A percentile compares a stretch with the other conserved stretches of the same genome.
phyloP scores from a whole-genome alignment of 2,329 filamentous ascomycete species.

The Teratosphaeria viscida region DNA sequence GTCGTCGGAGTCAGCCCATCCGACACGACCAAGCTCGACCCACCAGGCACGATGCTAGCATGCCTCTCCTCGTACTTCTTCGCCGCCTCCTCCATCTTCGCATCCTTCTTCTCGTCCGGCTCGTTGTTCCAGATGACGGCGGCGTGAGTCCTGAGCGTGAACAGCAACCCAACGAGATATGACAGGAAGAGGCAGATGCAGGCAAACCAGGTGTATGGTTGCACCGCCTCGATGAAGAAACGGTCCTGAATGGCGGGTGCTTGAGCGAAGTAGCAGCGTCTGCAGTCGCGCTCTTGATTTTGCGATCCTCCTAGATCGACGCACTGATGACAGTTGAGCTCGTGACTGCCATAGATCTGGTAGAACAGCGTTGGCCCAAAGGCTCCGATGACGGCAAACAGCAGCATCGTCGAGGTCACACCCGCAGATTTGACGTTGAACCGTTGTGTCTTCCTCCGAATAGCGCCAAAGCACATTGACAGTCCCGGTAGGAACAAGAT shows the following conservation, averaged over 20 bases:
- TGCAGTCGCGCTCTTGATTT: slow-evolving; percentile 59
- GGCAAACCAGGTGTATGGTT: slow-evolving; percentile 86
- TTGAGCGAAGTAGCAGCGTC: slow-evolving; percentile 89
- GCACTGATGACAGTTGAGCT: slow-evolving; percentile 70
- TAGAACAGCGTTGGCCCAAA: slow-evolving; percentile 97
- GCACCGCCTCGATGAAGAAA: slow-evolving; percentile 84
- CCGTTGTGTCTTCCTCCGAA: slow-evolving; percentile 94
- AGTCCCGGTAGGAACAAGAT: slow-evolving; percentile 87
- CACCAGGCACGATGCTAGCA: neutral
- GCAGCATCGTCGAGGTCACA: slow-evolving; percentile 93
- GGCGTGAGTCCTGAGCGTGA: slow-evolving; percentile 89
- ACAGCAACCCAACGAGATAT: slow-evolving; percentile 88
- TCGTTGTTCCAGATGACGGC: slow-evolving; percentile 95
- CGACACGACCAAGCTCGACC: neutral
- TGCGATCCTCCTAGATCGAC: slow-evolving; percentile 36
- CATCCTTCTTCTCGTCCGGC: slow-evolving; percentile 38
- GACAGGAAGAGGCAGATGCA: slow-evolving; percentile 79
- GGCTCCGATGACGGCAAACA: slow-evolving; percentile 90
- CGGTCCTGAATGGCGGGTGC: slow-evolving; percentile 70
- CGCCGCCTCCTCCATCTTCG: slow-evolving; percentile 27
- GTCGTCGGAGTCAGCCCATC: neutral
- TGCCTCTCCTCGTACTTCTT: slow-evolving; percentile 13
- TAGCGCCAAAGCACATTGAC: slow-evolving; percentile 97
- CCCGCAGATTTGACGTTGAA: slow-evolving; percentile 96
- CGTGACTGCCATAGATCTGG: slow-evolving; percentile 95